A percentile compares a stretch with the other conserved stretches of the same genome.
phyloP scores from a whole-genome alignment of 148 eudicot genomes.

The Chenopodium album region DNA sequence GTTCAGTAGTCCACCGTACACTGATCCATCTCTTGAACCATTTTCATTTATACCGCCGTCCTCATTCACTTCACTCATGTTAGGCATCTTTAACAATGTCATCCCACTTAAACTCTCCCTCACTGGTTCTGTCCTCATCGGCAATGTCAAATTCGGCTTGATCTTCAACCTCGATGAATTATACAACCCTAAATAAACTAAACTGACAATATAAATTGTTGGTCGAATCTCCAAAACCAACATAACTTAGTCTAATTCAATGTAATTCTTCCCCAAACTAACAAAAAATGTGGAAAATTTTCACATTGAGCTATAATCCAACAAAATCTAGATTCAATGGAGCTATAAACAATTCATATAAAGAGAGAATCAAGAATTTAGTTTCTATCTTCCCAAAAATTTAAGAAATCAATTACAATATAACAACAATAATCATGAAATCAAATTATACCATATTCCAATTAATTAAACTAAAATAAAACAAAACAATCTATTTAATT shows the following conservation, averaged over 20 bases:
- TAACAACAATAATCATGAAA: not conserved
- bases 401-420: not conserved
- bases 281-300: too few relatives aligned
- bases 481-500: too few relatives aligned
- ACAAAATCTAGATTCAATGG: not conserved
- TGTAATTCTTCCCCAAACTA: too few relatives aligned
- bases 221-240: too few relatives aligned
- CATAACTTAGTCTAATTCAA: too few relatives aligned
- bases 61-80: slow-evolving; percentile 29
- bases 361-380: not conserved
- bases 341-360: not conserved
- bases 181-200: not conserved
- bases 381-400: not conserved
- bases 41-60: slow-evolving; percentile 32
- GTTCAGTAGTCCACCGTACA: slow-evolving; percentile 19
- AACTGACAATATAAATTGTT: too few relatives aligned
- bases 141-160: slow-evolving; percentile 60
- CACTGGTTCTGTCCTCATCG: slow-evolving; percentile 59
- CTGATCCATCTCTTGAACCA: slow-evolving; percentile 16
- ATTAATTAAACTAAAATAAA: too few relatives aligned
- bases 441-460: not conserved
- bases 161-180: slow-evolving; percentile 44
- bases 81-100: slow-evolving; percentile 79
- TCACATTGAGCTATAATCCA: not conserved
- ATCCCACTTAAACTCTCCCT: slow-evolving; percentile 71